Evolutionary conservation across 2,329 filamentous ascomycete genomes (phyloP), one percentile per base, ranked within the genome.

Genomic region (Didymella keratinophila): DNA sequence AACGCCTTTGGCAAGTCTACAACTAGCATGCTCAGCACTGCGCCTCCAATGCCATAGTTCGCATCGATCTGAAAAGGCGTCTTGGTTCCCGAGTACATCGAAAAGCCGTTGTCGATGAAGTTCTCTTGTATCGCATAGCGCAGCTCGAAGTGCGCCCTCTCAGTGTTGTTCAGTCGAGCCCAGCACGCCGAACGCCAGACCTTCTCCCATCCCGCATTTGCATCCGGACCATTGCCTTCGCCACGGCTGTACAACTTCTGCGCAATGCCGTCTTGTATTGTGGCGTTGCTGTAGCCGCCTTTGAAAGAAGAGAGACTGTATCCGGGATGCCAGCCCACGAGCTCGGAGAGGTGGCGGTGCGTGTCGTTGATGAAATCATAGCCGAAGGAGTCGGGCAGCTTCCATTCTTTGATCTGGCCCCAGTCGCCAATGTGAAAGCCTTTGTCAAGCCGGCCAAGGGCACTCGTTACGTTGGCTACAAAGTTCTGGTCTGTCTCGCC

Each of bases 41-140:
- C 82, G 0, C 82, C 84, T 2, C 83, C 84, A 50, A 85, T 83
- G 4, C 84, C 84, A 60, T 84, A 86, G 65, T 87, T 87, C 7
- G 84, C 85, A 67, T 87, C 84, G 56, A 86, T 85, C 73, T 87
- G 84, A 62, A 86, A 86, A 1, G 84, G 83, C 45, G 72, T 70
- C 6, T 77, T 70, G 10, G 72, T 67, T 0, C 76, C 82, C 9
- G 63, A 71, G 64, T 86, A 86, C 79, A 86, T 83, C 41, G 78
- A 81, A 28, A 86, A 71, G 2, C 80, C 79, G 62, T 86, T 86
- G 0, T 55, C 71, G 0, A 77, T 83, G 23, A 84, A 81, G 62
- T 86, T 86, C 36, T 77, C 70, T 21, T 78, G 72, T 16, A 85
- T 79, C 1, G 83, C 79, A 37, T 81, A 81, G 5, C 78, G 75